Evolutionary conservation across 768 basidiomycete genomes (phyloP).

Genomic region (Psilocybe azurescens): DNA sequence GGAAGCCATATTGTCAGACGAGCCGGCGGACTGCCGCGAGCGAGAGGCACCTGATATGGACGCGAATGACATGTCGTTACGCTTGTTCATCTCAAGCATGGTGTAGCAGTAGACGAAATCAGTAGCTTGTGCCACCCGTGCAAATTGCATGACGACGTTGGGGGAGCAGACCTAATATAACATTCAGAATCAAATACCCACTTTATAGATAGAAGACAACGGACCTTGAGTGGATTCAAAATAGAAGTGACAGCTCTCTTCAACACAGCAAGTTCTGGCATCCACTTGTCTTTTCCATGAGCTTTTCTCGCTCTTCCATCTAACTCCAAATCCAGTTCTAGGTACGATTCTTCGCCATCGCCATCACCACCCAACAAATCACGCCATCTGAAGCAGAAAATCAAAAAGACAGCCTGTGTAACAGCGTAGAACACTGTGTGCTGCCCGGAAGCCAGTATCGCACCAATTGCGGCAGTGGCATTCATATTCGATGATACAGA

Average conservation of each 20-base stretch:
- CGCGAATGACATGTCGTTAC: constrained; percentile 53
- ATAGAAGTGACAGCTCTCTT: constrained; percentile 82
- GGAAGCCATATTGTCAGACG: constrained; percentile 5
- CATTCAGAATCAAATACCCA: constrained; percentile 3
- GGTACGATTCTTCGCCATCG: constrained; percentile 36
- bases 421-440: constrained; percentile 91
- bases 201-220: constrained; percentile 4
- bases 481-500: constrained; percentile 10
- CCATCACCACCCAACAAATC: constrained; percentile 74
- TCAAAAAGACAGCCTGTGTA: constrained; percentile 89
- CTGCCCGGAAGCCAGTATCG: constrained; percentile 38
- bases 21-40: constrained; percentile 16
- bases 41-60: constrained; percentile 24
- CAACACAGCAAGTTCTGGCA: constrained; percentile 76
- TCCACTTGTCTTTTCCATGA: constrained; percentile 71
- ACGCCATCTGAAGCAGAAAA: constrained; percentile 98
- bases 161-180: constrained; percentile 77
- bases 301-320: constrained; percentile 1
- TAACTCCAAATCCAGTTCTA: constrained; percentile 15
- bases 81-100: constrained; percentile 87
- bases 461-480: constrained; percentile 21
- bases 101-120: constrained; percentile 95
- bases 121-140: constrained; percentile 88
- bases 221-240: constrained; percentile 90
- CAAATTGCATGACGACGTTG: constrained; percentile 92